phyloP scores from a whole-genome alignment of 345 rosid species.

The Noccaea caerulescens region DNA sequence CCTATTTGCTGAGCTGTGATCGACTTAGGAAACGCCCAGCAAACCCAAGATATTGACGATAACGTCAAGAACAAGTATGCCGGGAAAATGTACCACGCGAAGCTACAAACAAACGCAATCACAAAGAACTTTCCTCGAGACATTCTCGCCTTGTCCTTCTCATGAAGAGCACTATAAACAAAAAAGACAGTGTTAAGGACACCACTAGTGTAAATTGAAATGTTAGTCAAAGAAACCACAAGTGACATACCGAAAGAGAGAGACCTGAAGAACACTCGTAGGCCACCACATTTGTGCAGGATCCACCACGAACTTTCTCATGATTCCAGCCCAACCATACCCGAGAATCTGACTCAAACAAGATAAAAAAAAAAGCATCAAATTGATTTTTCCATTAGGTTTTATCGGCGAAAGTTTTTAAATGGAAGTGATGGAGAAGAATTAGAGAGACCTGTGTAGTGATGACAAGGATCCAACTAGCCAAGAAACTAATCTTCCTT shows the following conservation, averaged over 20 bases:
- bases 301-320: constrained; percentile 65
- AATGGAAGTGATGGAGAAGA: background rate
- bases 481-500: constrained; percentile 58
- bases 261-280: constrained; percentile 58
- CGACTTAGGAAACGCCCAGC: constrained; percentile 63
- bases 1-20: constrained; percentile 61
- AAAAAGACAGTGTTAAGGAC: background rate
- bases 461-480: constrained; percentile 62
- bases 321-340: constrained; percentile 72
- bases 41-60: constrained; percentile 58
- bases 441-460: constrained; percentile 59
- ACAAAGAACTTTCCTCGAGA: constrained; percentile 67
- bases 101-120: constrained; percentile 63
- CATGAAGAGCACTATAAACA: constrained; percentile 56
- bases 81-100: constrained; percentile 65
- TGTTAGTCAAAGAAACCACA: background rate
- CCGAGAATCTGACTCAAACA: constrained; percentile 53
- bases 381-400: background rate
- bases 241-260: constrained; percentile 59
- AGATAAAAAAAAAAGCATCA: background rate
- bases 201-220: background rate
- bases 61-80: constrained; percentile 59
- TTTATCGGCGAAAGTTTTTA: background rate
- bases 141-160: constrained; percentile 54
- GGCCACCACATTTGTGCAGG: constrained; percentile 87